Evolutionary conservation across 768 basidiomycete genomes (phyloP), one percentile per base, ranked within the genome.

Genomic region (Pulveroboletus sp.): DNA sequence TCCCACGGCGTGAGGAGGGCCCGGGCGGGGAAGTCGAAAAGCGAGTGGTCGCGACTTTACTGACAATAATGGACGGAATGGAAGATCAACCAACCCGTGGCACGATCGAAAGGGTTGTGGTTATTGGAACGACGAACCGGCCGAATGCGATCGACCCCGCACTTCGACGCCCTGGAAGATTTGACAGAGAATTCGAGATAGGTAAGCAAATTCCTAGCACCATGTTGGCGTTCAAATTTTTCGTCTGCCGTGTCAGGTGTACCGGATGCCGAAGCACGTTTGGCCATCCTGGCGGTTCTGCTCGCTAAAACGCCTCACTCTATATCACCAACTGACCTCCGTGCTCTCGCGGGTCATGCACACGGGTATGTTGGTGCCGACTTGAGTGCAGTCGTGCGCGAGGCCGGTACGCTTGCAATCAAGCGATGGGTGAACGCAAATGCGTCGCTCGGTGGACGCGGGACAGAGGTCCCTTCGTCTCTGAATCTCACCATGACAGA

Each of bases 281-380:
- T 82, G 31, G 81, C 86, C 1, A 99, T 98, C 56, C 78, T 99
- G 35, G 74, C 81, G n/a, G 92, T 97, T 40, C 71, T 97, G 14
- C 77, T 97, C 0, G 62, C 78, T 15, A 86, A 86, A 55, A 87
- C 88, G 2, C 95, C 96, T 0, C 83, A 97, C 61, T 66, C 73
- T 4, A 76, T 97, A 52, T 65, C 79, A 0, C 65, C 70, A 3
- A 71, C 73, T 0, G 82, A 89, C 9, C 78, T 99, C 2, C 70
- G 75, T 24, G 56, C 75, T 2, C 69, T 97, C 15, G 86, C 94
- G 0, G 76, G 80, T 10, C 80, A 80, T 30, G 93, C 93, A 10
- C 93, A 99, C 56, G 96, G 96, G 0, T 98, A 94, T 65, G 96
- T 99, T 40, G 96, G 95, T 7, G 96, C 96, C 6, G 96, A 99